These are phyloP conservation scores for Sporothrix protearum DNA, from an alignment of 2,329 filamentous ascomycete species.

Conservation along the genomic window DNA sequence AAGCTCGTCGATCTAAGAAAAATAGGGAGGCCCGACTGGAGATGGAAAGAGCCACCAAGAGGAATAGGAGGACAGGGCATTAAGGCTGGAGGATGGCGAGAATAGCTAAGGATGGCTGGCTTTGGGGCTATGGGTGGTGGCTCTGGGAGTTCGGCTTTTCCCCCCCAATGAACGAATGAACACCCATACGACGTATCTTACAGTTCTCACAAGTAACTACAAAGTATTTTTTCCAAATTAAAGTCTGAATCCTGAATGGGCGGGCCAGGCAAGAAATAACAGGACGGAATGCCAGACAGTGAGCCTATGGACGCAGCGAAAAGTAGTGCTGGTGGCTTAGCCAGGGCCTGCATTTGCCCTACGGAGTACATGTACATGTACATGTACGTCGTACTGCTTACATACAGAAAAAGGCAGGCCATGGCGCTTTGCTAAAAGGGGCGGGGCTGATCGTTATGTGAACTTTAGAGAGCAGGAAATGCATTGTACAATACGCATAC, in stretches of 20 bases:
- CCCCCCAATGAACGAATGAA: background rate
- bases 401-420: slow-evolving; percentile 9
- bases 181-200: background rate
- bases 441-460: slow-evolving; percentile 11
- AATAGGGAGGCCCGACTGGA: background rate
- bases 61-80: slow-evolving; percentile 17
- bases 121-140: background rate
- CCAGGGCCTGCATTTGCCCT: slow-evolving; percentile 17
- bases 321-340: slow-evolving; percentile 26
- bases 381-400: too few species aligned
- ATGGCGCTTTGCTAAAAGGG: slow-evolving; percentile 3
- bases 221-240: slow-evolving; percentile 3
- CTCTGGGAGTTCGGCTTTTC: background rate
- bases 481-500: too few species aligned
- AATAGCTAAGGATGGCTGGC: background rate
- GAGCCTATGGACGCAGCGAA: slow-evolving; percentile 16
- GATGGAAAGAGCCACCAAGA: background rate
- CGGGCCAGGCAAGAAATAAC: background rate
- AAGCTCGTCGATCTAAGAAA: slow-evolving; percentile 11
- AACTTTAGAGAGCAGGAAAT: slow-evolving; percentile 9
- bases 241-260: background rate
- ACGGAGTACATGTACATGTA: background rate
- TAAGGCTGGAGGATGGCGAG: slow-evolving; percentile 2
- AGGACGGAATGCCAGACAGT: slow-evolving; percentile 18
- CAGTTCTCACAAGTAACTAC: background rate